A percentile compares a stretch with the other conserved stretches of the same genome.
These are phyloP conservation scores for Nitzschia sp. DNA, from an alignment of 108 stramenopile species.

Conservation along the genomic window DNA sequence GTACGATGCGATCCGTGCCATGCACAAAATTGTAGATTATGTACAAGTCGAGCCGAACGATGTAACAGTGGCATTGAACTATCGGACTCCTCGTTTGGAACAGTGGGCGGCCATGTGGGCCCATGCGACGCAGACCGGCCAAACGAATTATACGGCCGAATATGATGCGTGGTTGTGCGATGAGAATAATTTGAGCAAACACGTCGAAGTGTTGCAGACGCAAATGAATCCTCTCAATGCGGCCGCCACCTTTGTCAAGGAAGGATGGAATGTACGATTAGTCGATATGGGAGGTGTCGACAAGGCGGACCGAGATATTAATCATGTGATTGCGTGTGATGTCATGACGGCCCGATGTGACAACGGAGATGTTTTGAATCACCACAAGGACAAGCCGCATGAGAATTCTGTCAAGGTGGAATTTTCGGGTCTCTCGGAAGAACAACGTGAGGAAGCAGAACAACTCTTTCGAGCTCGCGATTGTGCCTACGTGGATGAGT, in stretches of 20 bases:
- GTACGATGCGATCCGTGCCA: constrained; percentile 11
- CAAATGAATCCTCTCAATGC: constrained; percentile 30
- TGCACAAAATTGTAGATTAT: constrained; percentile 18
- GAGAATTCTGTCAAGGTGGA: constrained; percentile 8
- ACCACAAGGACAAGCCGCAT: constrained; percentile 19
- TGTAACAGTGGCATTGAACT: constrained; percentile 40
- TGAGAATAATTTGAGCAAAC: not conserved
- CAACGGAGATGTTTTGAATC: constrained; percentile 15
- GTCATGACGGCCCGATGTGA: constrained; percentile 28
- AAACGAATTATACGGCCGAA: not conserved
- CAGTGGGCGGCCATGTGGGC: constrained; percentile 32
- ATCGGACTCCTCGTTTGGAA: constrained; percentile 37
- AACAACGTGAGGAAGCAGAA: constrained; percentile 10
- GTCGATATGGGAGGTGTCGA: constrained; percentile 42
- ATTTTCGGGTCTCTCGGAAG: not conserved
- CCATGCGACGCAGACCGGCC: not conserved
- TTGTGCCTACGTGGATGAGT: constrained; percentile 20
- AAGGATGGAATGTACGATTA: constrained; percentile 27
- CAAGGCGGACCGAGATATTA: constrained; percentile 12
- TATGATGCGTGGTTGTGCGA: constrained; percentile 24
- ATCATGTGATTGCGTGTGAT: constrained; percentile 34
- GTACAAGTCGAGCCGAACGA: constrained; percentile 6
- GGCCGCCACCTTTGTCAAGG: constrained; percentile 17
- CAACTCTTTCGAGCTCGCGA: constrained; percentile 22
- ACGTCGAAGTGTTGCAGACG: constrained; percentile 10